Percentiles rank a stretch among this genome's conserved stretches.
These are phyloP conservation scores for Neurospora sp. DNA, from an alignment of 2,329 filamentous ascomycete genomes.

Conservation along the genomic window DNA sequence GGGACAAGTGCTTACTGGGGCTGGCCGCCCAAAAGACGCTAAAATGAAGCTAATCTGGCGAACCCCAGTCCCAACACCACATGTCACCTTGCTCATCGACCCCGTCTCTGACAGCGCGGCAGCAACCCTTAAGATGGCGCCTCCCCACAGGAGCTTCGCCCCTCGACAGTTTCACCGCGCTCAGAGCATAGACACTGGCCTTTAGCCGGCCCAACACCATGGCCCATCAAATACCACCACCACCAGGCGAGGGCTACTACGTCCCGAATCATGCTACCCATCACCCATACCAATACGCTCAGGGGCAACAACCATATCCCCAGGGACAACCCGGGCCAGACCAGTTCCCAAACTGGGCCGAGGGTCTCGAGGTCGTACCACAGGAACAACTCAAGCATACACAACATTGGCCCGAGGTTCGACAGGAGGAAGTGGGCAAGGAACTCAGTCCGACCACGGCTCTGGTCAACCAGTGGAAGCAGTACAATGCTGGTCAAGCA, in stretches of 20 bases:
- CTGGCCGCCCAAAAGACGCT: neutral
- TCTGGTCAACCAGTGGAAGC: neutral
- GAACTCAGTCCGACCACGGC: neutral
- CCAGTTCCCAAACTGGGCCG: neutral
- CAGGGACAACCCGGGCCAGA: neutral
- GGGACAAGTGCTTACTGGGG: neutral
- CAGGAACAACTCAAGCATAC: neutral
- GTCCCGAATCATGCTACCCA: neutral
- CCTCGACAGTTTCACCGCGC: neutral
- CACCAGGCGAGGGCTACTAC: neutral
- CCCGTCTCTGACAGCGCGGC: neutral
- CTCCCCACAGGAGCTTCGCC: neutral
- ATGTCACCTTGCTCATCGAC: neutral
- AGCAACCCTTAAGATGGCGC: neutral
- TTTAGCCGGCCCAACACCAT: neutral
- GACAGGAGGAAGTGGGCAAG: neutral
- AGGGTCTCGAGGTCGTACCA: neutral
- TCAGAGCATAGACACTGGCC: neutral
- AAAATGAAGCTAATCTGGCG: neutral
- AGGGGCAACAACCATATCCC: neutral
- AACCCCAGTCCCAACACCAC: neutral
- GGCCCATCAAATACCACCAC: neutral
- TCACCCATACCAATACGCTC: neutral
- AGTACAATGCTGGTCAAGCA: neutral
- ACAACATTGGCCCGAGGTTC: neutral